A percentile compares a stretch with the other conserved stretches of the same genome.
Evolutionary conservation across 768 basidiomycete genomes (phyloP).

Genomic region (Myochromella boudieri): DNA sequence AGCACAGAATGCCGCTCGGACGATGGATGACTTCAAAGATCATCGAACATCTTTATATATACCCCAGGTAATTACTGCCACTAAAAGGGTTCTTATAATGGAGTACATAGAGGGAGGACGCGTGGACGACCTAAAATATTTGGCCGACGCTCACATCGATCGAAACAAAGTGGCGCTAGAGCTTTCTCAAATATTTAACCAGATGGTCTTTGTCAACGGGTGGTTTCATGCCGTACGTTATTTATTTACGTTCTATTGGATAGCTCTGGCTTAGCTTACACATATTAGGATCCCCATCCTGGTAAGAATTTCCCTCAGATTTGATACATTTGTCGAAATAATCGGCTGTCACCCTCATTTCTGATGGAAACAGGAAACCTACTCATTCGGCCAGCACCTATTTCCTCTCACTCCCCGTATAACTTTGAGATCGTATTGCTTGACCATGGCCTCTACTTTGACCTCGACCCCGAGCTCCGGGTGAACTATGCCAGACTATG

Average conservation of each 20-base stretch:
- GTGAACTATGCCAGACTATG: conserved; percentile 87
- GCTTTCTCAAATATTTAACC: conserved; percentile 85
- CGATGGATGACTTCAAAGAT: conserved; percentile 65
- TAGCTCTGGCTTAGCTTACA: conserved; percentile 4
- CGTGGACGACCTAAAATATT: conserved; percentile 84
- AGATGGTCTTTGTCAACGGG: conserved; percentile 95
- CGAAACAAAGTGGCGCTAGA: conserved; percentile 93
- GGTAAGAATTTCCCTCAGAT: conserved; percentile 36
- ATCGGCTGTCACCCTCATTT: not conserved
- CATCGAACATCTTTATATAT: conserved; percentile 84
- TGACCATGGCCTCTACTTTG: conserved; percentile 95
- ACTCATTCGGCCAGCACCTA: conserved; percentile 76
- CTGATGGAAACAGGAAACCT: conserved; percentile 64
- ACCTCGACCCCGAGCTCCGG: conserved; percentile 76
- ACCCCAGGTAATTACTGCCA: conserved; percentile 76
- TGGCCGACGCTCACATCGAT: conserved; percentile 82
- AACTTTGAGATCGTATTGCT: conserved; percentile 96
- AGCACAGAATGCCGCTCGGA: conserved; percentile 78
- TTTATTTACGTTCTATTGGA: not conserved
- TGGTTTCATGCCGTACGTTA: conserved; percentile 78
- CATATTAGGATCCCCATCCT: conserved; percentile 77
- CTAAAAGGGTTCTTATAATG: conserved; percentile 89
- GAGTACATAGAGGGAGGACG: conserved; percentile 90
- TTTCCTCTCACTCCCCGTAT: conserved; percentile 70
- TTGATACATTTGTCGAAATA: not conserved